Conservation (phyloP, 257 asterid species). For the Marsdenia floribunda region DNA sequence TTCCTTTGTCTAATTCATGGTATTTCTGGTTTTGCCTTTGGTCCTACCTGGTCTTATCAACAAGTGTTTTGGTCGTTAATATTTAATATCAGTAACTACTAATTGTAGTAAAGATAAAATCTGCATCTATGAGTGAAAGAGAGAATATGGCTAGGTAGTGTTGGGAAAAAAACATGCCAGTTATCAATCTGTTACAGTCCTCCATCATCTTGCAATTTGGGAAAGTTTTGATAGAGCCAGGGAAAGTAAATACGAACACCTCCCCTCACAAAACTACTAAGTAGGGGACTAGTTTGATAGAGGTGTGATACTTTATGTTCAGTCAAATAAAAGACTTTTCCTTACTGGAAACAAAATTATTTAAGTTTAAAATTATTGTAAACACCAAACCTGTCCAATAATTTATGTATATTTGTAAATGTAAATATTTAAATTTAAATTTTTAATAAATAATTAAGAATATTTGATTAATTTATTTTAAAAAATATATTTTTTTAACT, state of each 20-base stretch:
- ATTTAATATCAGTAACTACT: not conserved
- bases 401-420: no score
- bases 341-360: not conserved
- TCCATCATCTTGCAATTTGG: no score
- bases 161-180: no score
- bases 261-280: not conserved
- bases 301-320: not conserved
- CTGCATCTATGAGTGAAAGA: not conserved
- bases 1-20: not conserved
- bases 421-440: no score
- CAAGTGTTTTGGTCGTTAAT: not conserved
- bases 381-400: conserved; percentile 77
- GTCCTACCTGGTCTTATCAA: not conserved
- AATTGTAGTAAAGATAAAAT: not conserved
- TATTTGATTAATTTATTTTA: no score
- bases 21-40: not conserved
- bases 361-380: not conserved
- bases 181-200: not conserved
- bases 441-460: no score
- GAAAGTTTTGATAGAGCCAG: not conserved
- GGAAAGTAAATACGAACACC: not conserved
- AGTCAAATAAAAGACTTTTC: not conserved
- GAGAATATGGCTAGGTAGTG: not conserved
- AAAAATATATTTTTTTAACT: no score
- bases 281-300: not conserved